phyloP scores from a whole-genome alignment of 805 yeast species.

The Priceomyces fermenticarens region DNA sequence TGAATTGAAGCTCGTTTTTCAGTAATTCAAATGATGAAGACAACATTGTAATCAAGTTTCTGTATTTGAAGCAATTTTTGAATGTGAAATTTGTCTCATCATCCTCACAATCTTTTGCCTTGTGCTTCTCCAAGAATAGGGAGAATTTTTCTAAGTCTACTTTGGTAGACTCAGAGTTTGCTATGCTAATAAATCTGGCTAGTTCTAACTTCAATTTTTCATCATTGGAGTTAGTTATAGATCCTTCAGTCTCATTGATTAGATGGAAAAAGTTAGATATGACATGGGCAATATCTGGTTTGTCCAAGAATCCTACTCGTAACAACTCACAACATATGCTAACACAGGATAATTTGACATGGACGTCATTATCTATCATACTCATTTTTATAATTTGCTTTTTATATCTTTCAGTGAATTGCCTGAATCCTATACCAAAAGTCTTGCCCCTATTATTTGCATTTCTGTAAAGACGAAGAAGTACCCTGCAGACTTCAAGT shows the following conservation, averaged over 20 bases:
- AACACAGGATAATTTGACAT: constrained; percentile 49
- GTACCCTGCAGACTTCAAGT: constrained; percentile 56
- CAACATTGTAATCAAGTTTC: constrained; percentile 14
- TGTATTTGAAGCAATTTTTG: constrained; percentile 18
- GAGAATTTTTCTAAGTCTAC: constrained; percentile 35
- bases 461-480: constrained; percentile 48
- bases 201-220: constrained; percentile 42
- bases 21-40: constrained; percentile 7
- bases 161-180: constrained; percentile 37
- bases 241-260: constrained; percentile 12
- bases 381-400: constrained; percentile 61
- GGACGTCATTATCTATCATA: constrained; percentile 39
- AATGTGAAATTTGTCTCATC: constrained; percentile 16
- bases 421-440: constrained; percentile 63
- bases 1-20: constrained; percentile 1
- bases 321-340: constrained; percentile 56
- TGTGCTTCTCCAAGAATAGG: constrained; percentile 25
- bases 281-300: constrained; percentile 44
- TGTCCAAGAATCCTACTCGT: constrained; percentile 61
- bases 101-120: constrained; percentile 20
- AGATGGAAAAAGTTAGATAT: constrained; percentile 20
- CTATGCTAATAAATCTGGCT: constrained; percentile 50
- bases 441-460: constrained; percentile 11
- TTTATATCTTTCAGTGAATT: constrained; percentile 74
- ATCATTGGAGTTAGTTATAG: constrained; percentile 9